Base-by-base conservation (phyloP, 192 early-diverging fungal species). In the Oehlia diaphana region DNA sequence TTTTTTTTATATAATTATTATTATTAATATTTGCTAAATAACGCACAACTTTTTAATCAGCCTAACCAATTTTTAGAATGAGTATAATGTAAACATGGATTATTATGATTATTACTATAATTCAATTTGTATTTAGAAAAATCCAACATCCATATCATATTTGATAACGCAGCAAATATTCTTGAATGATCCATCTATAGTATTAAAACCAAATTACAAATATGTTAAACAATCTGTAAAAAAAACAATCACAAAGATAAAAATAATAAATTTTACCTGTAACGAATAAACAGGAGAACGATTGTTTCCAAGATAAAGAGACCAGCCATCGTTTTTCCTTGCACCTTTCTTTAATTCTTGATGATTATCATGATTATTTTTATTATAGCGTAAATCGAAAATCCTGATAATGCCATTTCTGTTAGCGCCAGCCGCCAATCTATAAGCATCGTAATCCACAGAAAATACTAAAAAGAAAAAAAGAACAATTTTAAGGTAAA, bases 261-360 rank as follows among this genome's bases (percentile, higher is more conserved):
- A 26, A 28, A 65, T 12, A 12, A 28, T 10, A 64, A 26, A 26
- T 16, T 13, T 28, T 28, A 72, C 39, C 44, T 72, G 70, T 12
- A 72, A 26, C n/a, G 70, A 72, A 72, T 72, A 72, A 10, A 72
- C 44, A 39, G 70, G 70, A 35, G 70, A 72, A 21, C 39, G 44
- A 47, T 37, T 72, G 13, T 37, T 37, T 39, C 70, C 70, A 47
- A 72, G 70, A 72, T 72, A 72, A 47, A 37, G 31, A 23, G 70
- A 44, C 70, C 70, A 72, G 10, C 70, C 70, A 72, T 72, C 70
- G n/a, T n/a, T 37, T 19, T 35, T 23, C 26, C 70, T 37, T 49
- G 9, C 19, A 21, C 70, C 70, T 72, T n/a, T 37, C 16, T 72
- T 72, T 72, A 47, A n/a, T 16, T 13, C n/a, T 16, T 58, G 50